phyloP scores from a whole-genome alignment of 2,329 filamentous ascomycete species.

The Aspergillus neotritici region DNA sequence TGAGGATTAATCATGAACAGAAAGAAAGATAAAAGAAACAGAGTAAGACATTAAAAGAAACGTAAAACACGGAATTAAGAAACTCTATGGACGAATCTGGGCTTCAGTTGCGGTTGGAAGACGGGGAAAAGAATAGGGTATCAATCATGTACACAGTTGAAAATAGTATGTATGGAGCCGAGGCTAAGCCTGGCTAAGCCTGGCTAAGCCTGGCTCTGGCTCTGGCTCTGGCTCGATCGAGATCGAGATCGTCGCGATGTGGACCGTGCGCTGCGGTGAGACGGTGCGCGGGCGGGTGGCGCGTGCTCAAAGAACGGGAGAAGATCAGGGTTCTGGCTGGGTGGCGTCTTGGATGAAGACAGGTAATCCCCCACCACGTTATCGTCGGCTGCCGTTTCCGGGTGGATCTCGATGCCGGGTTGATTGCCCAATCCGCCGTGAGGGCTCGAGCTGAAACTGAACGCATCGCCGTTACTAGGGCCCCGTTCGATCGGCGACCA shows the following conservation, averaged over 20 bases:
- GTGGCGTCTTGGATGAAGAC: conserved; percentile 33
- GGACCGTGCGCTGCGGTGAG: conserved; percentile 32
- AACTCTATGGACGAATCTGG: no score
- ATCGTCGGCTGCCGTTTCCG: conserved; percentile 41
- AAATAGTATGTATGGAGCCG: background rate
- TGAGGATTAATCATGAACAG: no score
- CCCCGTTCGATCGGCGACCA: conserved; percentile 57
- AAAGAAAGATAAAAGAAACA: no score
- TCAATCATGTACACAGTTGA: background rate
- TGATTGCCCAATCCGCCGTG: conserved; percentile 38
- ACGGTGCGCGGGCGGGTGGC: conserved; percentile 29
- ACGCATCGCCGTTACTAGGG: conserved; percentile 31
- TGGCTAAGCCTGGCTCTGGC: no score
- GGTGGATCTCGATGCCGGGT: conserved; percentile 44
- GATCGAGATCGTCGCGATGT: conserved; percentile 33
- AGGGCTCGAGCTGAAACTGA: conserved; percentile 34
- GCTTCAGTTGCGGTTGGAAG: no score
- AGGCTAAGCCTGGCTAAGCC: conserved; percentile 7
- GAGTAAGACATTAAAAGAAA: no score
- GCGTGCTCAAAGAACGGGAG: conserved; percentile 41
- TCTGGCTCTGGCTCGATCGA: conserved; percentile 32
- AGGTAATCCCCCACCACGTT: conserved; percentile 38
- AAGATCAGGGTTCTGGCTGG: conserved; percentile 44
- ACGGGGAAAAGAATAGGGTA: background rate
- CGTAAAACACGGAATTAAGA: no score